Percentiles rank a stretch among this genome's conserved stretches.
Evolutionary conservation across 2,329 filamentous ascomycete genomes (phyloP).

Genomic region (Hypoxylon sp.): DNA sequence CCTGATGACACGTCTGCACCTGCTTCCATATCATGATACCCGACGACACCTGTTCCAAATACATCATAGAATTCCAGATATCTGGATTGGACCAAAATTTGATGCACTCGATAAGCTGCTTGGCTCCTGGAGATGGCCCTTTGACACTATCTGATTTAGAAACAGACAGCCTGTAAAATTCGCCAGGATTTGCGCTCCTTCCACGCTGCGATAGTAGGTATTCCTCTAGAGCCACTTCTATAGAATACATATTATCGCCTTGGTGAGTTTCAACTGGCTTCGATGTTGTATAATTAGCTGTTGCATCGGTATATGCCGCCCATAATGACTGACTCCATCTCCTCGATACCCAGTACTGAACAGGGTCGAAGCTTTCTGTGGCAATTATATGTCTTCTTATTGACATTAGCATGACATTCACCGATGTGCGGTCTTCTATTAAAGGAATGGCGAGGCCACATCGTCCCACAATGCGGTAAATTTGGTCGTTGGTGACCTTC

Average conservation of each 20-base stretch:
- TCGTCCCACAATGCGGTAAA: constrained; percentile 1
- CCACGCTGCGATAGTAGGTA: neutral
- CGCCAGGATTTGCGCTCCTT: neutral
- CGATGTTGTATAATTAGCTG: neutral
- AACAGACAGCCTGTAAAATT: neutral
- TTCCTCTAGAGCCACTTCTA: neutral
- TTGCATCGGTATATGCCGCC: neutral
- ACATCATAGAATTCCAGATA: neutral
- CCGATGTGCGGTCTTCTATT: neutral
- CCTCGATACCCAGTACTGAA: neutral
- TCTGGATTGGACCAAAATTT: neutral
- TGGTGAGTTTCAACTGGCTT: neutral
- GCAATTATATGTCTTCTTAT: too few species aligned
- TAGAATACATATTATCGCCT: neutral
- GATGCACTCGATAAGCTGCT: neutral
- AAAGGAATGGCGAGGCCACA: neutral
- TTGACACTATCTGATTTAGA: too few species aligned
- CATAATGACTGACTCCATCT: neutral
- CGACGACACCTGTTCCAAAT: too few species aligned
- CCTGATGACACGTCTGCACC: neutral
- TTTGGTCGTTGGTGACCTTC: neutral
- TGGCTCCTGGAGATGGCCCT: neutral
- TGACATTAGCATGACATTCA: too few species aligned
- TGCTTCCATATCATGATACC: too few species aligned
- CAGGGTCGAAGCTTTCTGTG: neutral